Percentiles rank a stretch among this genome's conserved stretches.
These are phyloP conservation scores for Bjerkandera adusta DNA, from an alignment of 1,284 basidiomycete genomes.

Conservation along the genomic window DNA sequence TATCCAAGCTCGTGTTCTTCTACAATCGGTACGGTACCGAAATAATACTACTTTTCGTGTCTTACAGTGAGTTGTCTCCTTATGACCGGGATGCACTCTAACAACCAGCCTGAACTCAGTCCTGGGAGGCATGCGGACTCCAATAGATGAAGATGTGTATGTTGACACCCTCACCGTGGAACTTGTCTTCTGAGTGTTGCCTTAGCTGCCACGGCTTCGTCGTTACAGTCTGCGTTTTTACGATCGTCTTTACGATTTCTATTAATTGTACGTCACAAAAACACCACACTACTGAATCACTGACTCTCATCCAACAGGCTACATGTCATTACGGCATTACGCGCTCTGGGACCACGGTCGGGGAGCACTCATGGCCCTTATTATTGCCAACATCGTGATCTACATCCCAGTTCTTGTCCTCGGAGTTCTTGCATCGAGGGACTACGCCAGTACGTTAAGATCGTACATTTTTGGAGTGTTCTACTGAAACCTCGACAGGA, in stretches of 20 bases:
- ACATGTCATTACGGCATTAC: conserved; percentile 6
- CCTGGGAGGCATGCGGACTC: conserved; percentile 5
- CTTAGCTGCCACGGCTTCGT: background rate
- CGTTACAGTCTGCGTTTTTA: background rate
- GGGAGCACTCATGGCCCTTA: background rate
- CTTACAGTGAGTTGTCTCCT: conserved; percentile 6
- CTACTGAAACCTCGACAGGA: no score
- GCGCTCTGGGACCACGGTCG: conserved; percentile 1
- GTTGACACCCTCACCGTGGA: no score
- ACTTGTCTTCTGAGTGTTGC: background rate
- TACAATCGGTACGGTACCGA: conserved; percentile 11
- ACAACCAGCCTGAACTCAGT: background rate
- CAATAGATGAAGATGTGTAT: background rate
- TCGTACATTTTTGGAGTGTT: no score
- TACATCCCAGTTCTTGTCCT: conserved; percentile 1
- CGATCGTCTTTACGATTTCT: background rate
- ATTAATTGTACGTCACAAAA: background rate
- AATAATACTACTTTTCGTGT: conserved; percentile 2
- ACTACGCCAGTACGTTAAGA: background rate
- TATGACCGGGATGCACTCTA: background rate
- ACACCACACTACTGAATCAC: background rate
- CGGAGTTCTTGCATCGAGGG: background rate
- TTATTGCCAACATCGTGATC: background rate
- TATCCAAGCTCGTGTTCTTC: background rate
- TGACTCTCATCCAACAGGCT: background rate